Conservation (phyloP, 805 yeast species). For the Myxozyma lipomycoides region DNA sequence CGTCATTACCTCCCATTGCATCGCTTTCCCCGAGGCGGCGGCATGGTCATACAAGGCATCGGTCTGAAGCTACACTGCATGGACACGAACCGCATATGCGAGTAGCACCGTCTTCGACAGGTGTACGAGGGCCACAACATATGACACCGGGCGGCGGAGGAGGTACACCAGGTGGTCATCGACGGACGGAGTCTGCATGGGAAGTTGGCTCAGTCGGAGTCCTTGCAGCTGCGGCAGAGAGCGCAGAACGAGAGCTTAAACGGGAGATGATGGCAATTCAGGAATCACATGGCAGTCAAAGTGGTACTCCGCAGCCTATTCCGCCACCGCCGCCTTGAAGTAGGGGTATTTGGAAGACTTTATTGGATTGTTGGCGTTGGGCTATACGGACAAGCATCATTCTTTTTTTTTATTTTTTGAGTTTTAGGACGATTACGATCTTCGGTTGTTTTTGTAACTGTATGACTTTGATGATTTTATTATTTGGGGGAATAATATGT, state of each 20-base stretch:
- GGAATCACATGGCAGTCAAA: neutral
- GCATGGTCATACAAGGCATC: slow-evolving; percentile 26
- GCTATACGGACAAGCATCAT: neutral
- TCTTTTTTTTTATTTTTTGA: neutral
- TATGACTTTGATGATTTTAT: neutral
- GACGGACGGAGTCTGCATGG: slow-evolving; percentile 20
- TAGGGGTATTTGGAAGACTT: neutral
- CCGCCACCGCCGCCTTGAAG: neutral
- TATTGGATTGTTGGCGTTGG: neutral
- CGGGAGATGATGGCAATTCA: neutral
- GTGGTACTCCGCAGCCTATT: neutral
- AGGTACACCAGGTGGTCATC: slow-evolving; percentile 5
- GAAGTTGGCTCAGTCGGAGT: slow-evolving; percentile 25
- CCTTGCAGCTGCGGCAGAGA: slow-evolving; percentile 27
- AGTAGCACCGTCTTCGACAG: neutral
- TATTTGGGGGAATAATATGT: too few species aligned
- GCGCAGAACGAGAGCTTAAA: neutral
- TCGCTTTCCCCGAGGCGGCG: slow-evolving; percentile 20
- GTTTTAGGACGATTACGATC: neutral
- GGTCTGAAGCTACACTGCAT: slow-evolving; percentile 28
- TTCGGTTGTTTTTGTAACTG: too few species aligned
- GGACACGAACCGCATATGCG: slow-evolving; percentile 28
- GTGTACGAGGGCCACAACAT: neutral
- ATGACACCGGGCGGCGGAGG: neutral
- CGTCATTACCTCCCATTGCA: slow-evolving; percentile 22